These are phyloP conservation scores for Russula sp. DNA, from an alignment of 768 basidiomycete species.

Conservation along the genomic window DNA sequence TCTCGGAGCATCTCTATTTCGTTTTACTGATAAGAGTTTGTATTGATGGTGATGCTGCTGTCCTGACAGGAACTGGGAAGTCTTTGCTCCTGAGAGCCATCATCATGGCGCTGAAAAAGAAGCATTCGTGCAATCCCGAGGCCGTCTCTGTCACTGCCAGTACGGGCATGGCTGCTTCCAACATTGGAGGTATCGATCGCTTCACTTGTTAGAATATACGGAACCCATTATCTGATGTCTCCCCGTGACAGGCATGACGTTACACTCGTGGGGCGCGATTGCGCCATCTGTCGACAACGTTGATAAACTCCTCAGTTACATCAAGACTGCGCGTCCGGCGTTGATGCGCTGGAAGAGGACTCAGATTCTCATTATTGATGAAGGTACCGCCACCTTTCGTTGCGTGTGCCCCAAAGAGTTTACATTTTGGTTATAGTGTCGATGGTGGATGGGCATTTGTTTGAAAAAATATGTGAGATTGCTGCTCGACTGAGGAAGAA, in stretches of 20 bases:
- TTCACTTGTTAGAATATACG: not conserved
- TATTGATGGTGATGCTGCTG: not conserved
- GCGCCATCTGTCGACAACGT: slow-evolving; percentile 49
- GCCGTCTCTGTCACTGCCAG: slow-evolving; percentile 57
- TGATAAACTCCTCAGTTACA: slow-evolving; percentile 48
- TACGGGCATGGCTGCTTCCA: slow-evolving; percentile 64
- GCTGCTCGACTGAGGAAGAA: slow-evolving; percentile 53
- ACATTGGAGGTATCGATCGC: slow-evolving; percentile 53
- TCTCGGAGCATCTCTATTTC: not conserved
- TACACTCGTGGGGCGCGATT: slow-evolving; percentile 62
- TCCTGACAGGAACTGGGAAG: slow-evolving; percentile 57
- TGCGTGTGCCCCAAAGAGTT: no score
- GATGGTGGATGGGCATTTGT: slow-evolving; percentile 63
- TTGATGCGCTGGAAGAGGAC: slow-evolving; percentile 55
- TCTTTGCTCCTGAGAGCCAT: slow-evolving; percentile 58
- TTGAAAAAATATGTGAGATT: slow-evolving; percentile 56
- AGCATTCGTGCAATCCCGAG: slow-evolving; percentile 44
- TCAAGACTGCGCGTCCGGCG: slow-evolving; percentile 54
- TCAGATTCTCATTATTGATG: slow-evolving; percentile 62
- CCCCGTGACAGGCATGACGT: slow-evolving; percentile 47
- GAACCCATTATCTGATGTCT: slow-evolving; percentile 28
- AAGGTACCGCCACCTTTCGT: slow-evolving; percentile 40
- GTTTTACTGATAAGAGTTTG: not conserved
- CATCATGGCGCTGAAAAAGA: slow-evolving; percentile 50
- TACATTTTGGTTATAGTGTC: slow-evolving; percentile 47